Evolutionary conservation across 2,329 filamentous ascomycete genomes (phyloP).

Genomic region (Phialocephala sp.): DNA sequence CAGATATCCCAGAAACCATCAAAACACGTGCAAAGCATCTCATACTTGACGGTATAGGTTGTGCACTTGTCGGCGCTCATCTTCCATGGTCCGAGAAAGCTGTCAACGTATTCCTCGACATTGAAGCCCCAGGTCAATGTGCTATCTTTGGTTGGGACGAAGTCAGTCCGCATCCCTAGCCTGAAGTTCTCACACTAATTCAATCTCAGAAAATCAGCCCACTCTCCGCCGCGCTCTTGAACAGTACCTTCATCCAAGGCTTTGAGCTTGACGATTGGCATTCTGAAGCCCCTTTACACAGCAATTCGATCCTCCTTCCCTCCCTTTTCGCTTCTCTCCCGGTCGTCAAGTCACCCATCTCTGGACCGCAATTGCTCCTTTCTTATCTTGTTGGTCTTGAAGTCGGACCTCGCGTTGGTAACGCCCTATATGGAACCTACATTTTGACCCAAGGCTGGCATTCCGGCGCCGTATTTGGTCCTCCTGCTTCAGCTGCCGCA

Average conservation of each 20-base stretch:
- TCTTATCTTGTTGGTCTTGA: slow-evolving; percentile 49
- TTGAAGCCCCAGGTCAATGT: slow-evolving; percentile 43
- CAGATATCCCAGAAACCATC: slow-evolving; percentile 44
- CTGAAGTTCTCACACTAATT: background rate
- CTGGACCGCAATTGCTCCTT: slow-evolving; percentile 44
- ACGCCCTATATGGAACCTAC: slow-evolving; percentile 46
- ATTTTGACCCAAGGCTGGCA: slow-evolving; percentile 46
- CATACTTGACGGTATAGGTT: slow-evolving; percentile 51
- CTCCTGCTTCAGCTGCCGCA: slow-evolving; percentile 27
- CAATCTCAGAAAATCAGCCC: slow-evolving; percentile 43
- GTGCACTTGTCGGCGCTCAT: slow-evolving; percentile 47
- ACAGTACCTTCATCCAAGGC: slow-evolving; percentile 51
- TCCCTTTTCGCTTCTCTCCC: slow-evolving; percentile 47
- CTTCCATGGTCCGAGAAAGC: slow-evolving; percentile 49
- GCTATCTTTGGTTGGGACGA: slow-evolving; percentile 37
- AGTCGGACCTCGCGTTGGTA: slow-evolving; percentile 46
- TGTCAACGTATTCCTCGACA: slow-evolving; percentile 40
- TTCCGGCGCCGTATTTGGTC: slow-evolving; percentile 33
- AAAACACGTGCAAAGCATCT: slow-evolving; percentile 48
- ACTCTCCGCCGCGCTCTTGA: slow-evolving; percentile 48
- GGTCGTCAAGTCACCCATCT: background rate
- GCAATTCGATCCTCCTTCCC: slow-evolving; percentile 46
- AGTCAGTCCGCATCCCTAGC: slow-evolving; percentile 11
- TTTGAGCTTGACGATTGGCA: slow-evolving; percentile 54
- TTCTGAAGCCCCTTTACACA: slow-evolving; percentile 48